Percentiles rank a stretch among this genome's conserved stretches.
Conservation (phyloP, 306 rosid genomes). For the Casuarina equisetifolia region DNA sequence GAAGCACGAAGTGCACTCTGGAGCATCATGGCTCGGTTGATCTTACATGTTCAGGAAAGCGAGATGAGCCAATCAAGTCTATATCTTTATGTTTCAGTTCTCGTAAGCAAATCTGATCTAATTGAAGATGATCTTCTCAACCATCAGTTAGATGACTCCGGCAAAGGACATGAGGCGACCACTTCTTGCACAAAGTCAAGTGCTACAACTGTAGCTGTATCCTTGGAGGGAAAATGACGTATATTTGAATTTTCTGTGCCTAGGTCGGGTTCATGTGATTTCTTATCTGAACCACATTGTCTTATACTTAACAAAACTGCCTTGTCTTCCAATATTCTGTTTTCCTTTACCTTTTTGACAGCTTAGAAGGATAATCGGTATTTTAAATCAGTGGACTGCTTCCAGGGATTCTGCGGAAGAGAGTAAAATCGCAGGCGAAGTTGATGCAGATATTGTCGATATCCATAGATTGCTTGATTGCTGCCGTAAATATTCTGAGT, state of each 20-base stretch:
- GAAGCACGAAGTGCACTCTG: conserved; percentile 90
- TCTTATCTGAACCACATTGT: conserved; percentile 1
- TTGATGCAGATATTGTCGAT: conserved; percentile 31
- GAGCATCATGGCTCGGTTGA: conserved; percentile 67
- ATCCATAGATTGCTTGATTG: conserved; percentile 58
- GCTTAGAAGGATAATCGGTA: conserved; percentile 65
- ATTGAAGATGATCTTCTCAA: conserved; percentile 91
- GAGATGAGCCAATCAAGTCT: conserved; percentile 59
- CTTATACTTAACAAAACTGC: neutral
- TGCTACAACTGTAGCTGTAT: conserved; percentile 76
- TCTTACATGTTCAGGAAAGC: conserved; percentile 55
- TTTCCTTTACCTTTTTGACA: conserved; percentile 53
- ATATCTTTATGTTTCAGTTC: conserved; percentile 47
- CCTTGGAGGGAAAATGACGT: conserved; percentile 38
- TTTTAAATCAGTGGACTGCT: conserved; percentile 69
- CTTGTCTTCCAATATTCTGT: conserved; percentile 18
- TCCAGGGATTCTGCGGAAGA: conserved; percentile 36
- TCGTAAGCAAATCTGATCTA: conserved; percentile 63
- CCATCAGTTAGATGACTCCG: conserved; percentile 36
- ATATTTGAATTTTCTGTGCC: neutral
- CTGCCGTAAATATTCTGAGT: conserved; percentile 55
- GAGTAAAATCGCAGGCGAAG: conserved; percentile 27
- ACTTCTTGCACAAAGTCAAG: conserved; percentile 34
- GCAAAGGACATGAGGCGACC: conserved; percentile 33
- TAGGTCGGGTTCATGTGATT: conserved; percentile 9